Conservation (phyloP, 495 filamentous ascomycete genomes). For the Thermochaetoides thermophila region DNA sequence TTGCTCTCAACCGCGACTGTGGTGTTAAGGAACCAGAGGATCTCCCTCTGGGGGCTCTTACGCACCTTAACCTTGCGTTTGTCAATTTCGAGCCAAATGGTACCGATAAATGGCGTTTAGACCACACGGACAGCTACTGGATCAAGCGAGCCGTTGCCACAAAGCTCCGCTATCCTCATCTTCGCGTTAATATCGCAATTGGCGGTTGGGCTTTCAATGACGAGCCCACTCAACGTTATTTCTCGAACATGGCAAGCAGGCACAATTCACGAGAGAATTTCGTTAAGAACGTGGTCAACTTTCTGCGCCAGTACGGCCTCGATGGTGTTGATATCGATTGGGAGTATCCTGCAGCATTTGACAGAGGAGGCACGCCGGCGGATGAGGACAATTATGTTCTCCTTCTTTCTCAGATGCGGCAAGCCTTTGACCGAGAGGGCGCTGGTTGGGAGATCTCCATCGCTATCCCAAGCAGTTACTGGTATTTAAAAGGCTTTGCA, state of each 20-base stretch:
- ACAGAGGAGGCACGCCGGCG: slow-evolving; percentile 21
- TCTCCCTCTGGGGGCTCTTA: slow-evolving; percentile 3
- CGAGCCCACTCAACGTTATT: slow-evolving; percentile 2
- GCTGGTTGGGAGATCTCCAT: slow-evolving; percentile 17
- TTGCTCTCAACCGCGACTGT: slow-evolving; percentile 1
- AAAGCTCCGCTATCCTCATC: slow-evolving; percentile 7
- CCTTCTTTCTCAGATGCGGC: slow-evolving; percentile 1
- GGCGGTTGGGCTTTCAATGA: slow-evolving; percentile 33
- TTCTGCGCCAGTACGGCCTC: slow-evolving; percentile 8
- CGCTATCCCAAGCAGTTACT: slow-evolving; percentile 33
- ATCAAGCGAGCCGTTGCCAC: slow-evolving; percentile 3
- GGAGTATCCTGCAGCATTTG: slow-evolving; percentile 30
- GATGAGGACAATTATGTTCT: slow-evolving; percentile 26
- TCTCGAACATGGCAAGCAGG: slow-evolving; percentile 10
- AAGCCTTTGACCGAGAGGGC: background rate
- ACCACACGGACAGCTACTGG: too few relatives aligned
- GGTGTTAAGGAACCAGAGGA: slow-evolving; percentile 2
- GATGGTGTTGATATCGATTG: slow-evolving; percentile 44
- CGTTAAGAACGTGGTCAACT: slow-evolving; percentile 5
- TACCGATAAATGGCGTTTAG: too few relatives aligned
- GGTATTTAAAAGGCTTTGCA: slow-evolving; percentile 43
- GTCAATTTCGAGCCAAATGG: slow-evolving; percentile 11
- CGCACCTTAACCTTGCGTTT: slow-evolving; percentile 20
- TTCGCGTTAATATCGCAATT: slow-evolving; percentile 23
- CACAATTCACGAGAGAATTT: slow-evolving; percentile 10